phyloP scores from a whole-genome alignment of 495 filamentous ascomycete species.

The Xylaria intraflava region DNA sequence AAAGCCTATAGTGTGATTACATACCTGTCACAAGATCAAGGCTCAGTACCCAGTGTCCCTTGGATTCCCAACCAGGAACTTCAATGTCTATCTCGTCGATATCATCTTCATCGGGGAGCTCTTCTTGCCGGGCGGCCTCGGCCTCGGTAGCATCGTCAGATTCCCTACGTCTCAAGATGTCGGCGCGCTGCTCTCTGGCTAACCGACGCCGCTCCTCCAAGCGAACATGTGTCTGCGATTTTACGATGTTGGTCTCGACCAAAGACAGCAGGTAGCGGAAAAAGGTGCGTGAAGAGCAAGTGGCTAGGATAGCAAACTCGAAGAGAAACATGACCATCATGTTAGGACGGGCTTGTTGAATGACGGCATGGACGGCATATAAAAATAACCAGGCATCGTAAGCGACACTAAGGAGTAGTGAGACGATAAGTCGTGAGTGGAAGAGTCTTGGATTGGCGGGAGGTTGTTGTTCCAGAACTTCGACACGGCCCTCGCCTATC shows the following conservation, averaged over 20 bases:
- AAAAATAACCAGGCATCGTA: slow-evolving; percentile 72
- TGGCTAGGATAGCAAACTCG: slow-evolving; percentile 82
- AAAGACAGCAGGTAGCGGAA: slow-evolving; percentile 75
- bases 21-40: slow-evolving; percentile 78
- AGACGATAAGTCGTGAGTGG: slow-evolving; percentile 72
- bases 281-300: slow-evolving; percentile 71
- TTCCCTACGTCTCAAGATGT: slow-evolving; percentile 57
- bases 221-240: slow-evolving; percentile 59
- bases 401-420: slow-evolving; percentile 65
- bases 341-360: slow-evolving; percentile 77
- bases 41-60: slow-evolving; percentile 86
- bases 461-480: slow-evolving; percentile 90
- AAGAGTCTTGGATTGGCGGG: slow-evolving; percentile 86
- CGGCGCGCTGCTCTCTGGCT: slow-evolving; percentile 51
- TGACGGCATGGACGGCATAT: slow-evolving; percentile 75
- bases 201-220: slow-evolving; percentile 54
- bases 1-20: slow-evolving; percentile 10
- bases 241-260: slow-evolving; percentile 66
- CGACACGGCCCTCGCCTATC: slow-evolving; percentile 93
- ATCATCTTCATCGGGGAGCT: slow-evolving; percentile 63
- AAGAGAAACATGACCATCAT: slow-evolving; percentile 99
- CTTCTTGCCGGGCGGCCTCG: slow-evolving; percentile 37
- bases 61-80: slow-evolving; percentile 93
- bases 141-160: slow-evolving; percentile 38
- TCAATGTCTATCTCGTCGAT: slow-evolving; percentile 92